Evolutionary conservation across 1,284 basidiomycete species (phyloP).

Genomic region (Austroboletus niveus): DNA sequence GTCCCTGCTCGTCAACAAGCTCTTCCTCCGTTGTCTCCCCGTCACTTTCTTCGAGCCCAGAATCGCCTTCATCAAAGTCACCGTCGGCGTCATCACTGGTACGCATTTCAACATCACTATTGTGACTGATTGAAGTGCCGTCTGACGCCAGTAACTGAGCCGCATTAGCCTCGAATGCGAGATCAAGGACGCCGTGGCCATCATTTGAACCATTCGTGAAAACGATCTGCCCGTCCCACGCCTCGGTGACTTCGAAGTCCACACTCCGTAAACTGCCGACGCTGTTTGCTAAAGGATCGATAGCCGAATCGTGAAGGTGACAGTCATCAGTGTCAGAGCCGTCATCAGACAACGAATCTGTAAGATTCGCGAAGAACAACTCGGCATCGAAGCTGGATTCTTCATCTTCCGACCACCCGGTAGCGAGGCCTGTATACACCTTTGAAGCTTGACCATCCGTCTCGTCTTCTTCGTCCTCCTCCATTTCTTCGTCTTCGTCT

Average conservation of each 20-base stretch:
- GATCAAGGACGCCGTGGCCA: slow-evolving; percentile 51
- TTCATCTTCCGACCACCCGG: slow-evolving; percentile 70
- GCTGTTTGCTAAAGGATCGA: slow-evolving; percentile 39
- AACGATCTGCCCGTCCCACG: slow-evolving; percentile 69
- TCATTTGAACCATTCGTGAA: slow-evolving; percentile 62
- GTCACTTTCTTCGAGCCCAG: slow-evolving; percentile 38
- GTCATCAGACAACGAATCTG: slow-evolving; percentile 44
- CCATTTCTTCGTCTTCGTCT: slow-evolving; percentile 43
- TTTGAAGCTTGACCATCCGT: slow-evolving; percentile 42
- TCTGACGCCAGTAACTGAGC: slow-evolving; percentile 46
- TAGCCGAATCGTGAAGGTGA: slow-evolving; percentile 32
- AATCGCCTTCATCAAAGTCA: slow-evolving; percentile 39
- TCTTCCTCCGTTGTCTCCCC: slow-evolving; percentile 78
- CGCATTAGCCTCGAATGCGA: slow-evolving; percentile 54
- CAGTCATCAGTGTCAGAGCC: slow-evolving; percentile 38
- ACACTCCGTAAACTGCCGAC: slow-evolving; percentile 35
- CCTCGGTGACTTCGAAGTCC: slow-evolving; percentile 62
- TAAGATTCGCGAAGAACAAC: slow-evolving; percentile 72
- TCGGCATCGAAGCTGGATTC: slow-evolving; percentile 77
- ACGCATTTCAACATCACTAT: slow-evolving; percentile 42
- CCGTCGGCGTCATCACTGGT: slow-evolving; percentile 35
- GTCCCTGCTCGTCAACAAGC: slow-evolving; percentile 65
- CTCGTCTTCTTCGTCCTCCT: slow-evolving; percentile 43
- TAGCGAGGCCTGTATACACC: slow-evolving; percentile 57
- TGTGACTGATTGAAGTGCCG: slow-evolving; percentile 35